Evolutionary conservation across 768 basidiomycete species (phyloP).

Genomic region (Psilocybe subaeruginosa): DNA sequence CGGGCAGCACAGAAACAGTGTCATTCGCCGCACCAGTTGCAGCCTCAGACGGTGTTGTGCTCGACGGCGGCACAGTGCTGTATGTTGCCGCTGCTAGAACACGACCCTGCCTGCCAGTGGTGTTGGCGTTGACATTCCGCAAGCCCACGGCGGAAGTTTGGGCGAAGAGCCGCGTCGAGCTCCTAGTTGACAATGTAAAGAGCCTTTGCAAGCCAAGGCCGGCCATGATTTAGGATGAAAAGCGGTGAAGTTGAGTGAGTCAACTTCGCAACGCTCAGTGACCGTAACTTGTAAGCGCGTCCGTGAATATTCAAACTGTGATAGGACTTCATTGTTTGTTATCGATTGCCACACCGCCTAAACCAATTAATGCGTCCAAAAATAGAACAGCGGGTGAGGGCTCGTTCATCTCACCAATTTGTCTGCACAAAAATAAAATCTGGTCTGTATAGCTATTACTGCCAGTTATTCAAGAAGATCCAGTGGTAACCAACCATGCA

Average conservation of each 20-base stretch:
- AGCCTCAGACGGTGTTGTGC: not conserved
- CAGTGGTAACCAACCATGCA: no score
- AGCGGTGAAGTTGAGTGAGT: not conserved
- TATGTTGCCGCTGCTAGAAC: conserved; percentile 3
- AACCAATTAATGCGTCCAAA: no score
- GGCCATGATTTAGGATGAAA: conserved; percentile 20
- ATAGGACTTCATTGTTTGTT: no score
- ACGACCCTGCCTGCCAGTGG: not conserved
- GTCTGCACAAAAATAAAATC: no score
- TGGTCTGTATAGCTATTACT: no score
- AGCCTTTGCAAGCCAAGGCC: conserved; percentile 23
- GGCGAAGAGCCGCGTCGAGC: conserved; percentile 6
- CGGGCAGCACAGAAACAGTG: conserved; percentile 9
- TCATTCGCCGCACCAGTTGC: not conserved
- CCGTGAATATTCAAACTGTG: no score
- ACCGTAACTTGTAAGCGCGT: no score
- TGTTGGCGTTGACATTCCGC: not conserved
- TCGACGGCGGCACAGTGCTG: not conserved
- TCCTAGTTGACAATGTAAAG: conserved; percentile 9
- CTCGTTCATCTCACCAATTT: no score
- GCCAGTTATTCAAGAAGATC: no score
- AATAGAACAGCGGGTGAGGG: no score
- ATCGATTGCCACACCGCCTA: no score
- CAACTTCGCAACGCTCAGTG: not conserved
- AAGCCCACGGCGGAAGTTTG: not conserved